Percentiles rank a stretch among this genome's conserved stretches.
These are phyloP conservation scores for Ramalina intermedia DNA, from an alignment of 495 filamentous ascomycete species.

Conservation along the genomic window DNA sequence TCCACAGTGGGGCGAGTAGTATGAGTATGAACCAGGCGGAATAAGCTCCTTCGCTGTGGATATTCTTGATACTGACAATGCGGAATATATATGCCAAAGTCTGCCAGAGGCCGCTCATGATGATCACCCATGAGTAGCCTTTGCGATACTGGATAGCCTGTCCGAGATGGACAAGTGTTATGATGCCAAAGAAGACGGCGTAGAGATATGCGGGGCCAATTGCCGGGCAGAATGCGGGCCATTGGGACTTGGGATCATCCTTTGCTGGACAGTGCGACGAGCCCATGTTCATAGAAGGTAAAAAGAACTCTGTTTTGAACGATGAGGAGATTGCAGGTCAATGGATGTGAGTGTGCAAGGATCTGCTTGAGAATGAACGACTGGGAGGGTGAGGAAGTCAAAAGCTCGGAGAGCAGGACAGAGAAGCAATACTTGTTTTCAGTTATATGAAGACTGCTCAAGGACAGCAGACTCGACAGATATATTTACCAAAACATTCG, in stretches of 20 bases:
- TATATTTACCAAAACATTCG: no score
- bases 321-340: no score
- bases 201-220: conserved; percentile 19
- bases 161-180: conserved; percentile 23
- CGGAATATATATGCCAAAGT: conserved; percentile 27
- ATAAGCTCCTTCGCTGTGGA: conserved; percentile 3
- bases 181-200: conserved; percentile 25
- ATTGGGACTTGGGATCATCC: conserved; percentile 5
- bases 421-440: no score
- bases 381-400: no score
- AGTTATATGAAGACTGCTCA: no score
- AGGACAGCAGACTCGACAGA: no score
- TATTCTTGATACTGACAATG: conserved; percentile 14
- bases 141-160: conserved; percentile 27
- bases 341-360: no score
- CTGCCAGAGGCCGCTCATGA: conserved; percentile 35
- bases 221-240: conserved; percentile 15
- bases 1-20: conserved; percentile 22
- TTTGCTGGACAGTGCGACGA: conserved; percentile 2
- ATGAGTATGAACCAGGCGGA: conserved; percentile 20
- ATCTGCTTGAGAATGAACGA: no score
- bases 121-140: conserved; percentile 41
- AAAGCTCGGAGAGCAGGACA: no score
- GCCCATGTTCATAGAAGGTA: not conserved
- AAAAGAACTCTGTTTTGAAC: not conserved